These are phyloP conservation scores for Furcasterigmium furcatum DNA, from an alignment of 2,329 filamentous ascomycete species.

Conservation along the genomic window DNA sequence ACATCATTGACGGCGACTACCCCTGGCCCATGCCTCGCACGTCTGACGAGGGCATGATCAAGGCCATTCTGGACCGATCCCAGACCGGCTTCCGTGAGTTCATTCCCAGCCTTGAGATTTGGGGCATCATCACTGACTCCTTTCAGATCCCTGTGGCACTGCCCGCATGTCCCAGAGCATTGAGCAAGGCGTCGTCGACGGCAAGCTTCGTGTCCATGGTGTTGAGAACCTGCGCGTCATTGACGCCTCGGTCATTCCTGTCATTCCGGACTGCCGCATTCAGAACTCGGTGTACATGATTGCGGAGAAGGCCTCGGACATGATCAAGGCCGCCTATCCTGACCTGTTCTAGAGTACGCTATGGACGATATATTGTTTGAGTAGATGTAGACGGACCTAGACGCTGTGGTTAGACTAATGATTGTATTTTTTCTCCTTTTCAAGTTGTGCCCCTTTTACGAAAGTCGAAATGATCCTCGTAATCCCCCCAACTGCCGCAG, in stretches of 20 bases:
- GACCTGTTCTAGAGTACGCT: slow-evolving; percentile 18
- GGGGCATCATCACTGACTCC: slow-evolving; percentile 2
- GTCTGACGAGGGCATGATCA: slow-evolving; percentile 53
- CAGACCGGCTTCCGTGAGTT: slow-evolving; percentile 51
- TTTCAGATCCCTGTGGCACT: slow-evolving; percentile 50
- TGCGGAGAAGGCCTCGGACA: slow-evolving; percentile 43
- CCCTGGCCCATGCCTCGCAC: slow-evolving; percentile 58
- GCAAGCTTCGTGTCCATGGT: slow-evolving; percentile 48
- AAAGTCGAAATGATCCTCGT: too few species aligned
- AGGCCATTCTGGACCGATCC: slow-evolving; percentile 51
- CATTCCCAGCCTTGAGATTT: not conserved
- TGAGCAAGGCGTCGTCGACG: slow-evolving; percentile 49
- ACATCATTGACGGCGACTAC: slow-evolving; percentile 50
- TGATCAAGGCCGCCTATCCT: slow-evolving; percentile 9
- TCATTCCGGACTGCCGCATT: slow-evolving; percentile 54
- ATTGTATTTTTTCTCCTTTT: too few species aligned
- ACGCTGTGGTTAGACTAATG: too few species aligned
- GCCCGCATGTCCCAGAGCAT: slow-evolving; percentile 48
- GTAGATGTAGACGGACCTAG: too few species aligned
- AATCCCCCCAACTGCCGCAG: too few species aligned
- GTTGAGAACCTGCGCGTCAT: slow-evolving; percentile 50
- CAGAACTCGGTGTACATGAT: slow-evolving; percentile 60
- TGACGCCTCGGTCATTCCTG: slow-evolving; percentile 53
- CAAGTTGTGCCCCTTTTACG: too few species aligned
- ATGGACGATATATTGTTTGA: too few species aligned